phyloP scores from a whole-genome alignment of 2,329 filamentous ascomycete genomes.

The Pseudocercospora macadamiae region DNA sequence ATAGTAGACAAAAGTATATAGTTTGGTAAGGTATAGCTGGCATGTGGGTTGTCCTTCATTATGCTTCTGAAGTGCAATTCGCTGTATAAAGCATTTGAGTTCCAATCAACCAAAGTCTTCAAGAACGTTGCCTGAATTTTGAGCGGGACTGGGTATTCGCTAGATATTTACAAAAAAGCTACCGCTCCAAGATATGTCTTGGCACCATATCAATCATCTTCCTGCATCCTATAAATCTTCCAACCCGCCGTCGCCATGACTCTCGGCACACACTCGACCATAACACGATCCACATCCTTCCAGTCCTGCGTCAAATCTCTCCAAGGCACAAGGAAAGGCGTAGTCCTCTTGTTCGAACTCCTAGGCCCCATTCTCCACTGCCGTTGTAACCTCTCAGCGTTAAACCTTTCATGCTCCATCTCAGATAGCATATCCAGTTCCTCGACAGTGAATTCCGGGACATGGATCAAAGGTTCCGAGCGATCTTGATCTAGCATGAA shows the following conservation, averaged over 20 bases:
- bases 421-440: conserved; percentile 39
- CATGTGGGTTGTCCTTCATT: too few species aligned
- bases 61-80: too few species aligned
- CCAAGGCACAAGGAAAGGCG: conserved; percentile 41
- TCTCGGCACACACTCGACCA: conserved; percentile 41
- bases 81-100: too few species aligned
- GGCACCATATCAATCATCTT: too few species aligned
- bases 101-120: too few species aligned
- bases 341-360: conserved; percentile 37
- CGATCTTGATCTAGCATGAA: conserved; percentile 41
- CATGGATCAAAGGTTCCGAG: conserved; percentile 32
- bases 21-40: too few species aligned
- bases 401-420: conserved; percentile 43
- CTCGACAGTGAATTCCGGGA: conserved; percentile 34
- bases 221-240: conserved; percentile 39
- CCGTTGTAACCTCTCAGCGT: conserved; percentile 39
- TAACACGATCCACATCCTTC: conserved; percentile 41
- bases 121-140: too few species aligned
- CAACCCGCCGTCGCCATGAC: conserved; percentile 37
- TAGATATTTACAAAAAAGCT: too few species aligned
- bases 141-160: too few species aligned
- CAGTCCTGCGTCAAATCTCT: conserved; percentile 39
- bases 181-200: too few species aligned
- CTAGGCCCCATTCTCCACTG: conserved; percentile 41
- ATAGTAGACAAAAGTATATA: too few species aligned